These are phyloP conservation scores for Capsicum pubescens DNA, from an alignment of 257 asterid genomes.

Conservation along the genomic window DNA sequence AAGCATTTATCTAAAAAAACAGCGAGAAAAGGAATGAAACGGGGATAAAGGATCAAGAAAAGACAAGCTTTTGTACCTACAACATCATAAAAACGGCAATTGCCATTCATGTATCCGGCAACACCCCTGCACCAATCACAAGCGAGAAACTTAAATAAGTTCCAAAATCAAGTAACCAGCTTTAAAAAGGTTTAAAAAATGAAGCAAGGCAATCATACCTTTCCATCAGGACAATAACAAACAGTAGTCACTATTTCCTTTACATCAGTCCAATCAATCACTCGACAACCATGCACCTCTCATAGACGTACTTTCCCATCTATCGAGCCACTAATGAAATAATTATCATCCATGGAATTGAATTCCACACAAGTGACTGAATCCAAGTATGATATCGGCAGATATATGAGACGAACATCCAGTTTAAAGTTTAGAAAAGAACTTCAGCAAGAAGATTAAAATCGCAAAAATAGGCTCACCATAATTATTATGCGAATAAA, in stretches of 20 bases:
- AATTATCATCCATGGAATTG: slow-evolving; percentile 78
- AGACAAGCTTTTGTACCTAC: slow-evolving; percentile 39
- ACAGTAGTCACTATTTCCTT: slow-evolving; percentile 81
- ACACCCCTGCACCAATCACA: slow-evolving; percentile 58
- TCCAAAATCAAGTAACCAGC: neutral
- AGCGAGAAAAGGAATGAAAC: neutral
- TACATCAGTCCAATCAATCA: slow-evolving; percentile 80
- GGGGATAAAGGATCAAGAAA: neutral
- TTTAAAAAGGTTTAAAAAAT: neutral
- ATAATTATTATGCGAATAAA: slow-evolving; percentile 62
- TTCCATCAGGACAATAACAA: slow-evolving; percentile 77
- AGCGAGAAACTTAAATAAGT: slow-evolving; percentile 22
- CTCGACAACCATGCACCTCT: slow-evolving; percentile 72
- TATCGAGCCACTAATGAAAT: slow-evolving; percentile 87
- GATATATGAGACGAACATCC: neutral
- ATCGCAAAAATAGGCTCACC: slow-evolving; percentile 41
- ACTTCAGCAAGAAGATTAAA: neutral
- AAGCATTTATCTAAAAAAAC: neutral
- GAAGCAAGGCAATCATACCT: slow-evolving; percentile 45
- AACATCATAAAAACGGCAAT: slow-evolving; percentile 68
- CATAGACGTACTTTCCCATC: slow-evolving; percentile 88
- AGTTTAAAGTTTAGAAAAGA: neutral
- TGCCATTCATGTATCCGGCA: slow-evolving; percentile 85
- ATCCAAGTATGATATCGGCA: slow-evolving; percentile 32
- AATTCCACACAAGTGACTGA: slow-evolving; percentile 89